These are phyloP conservation scores for Aspergillus terreus DNA, from an alignment of 2,329 filamentous ascomycete species.

Conservation along the genomic window DNA sequence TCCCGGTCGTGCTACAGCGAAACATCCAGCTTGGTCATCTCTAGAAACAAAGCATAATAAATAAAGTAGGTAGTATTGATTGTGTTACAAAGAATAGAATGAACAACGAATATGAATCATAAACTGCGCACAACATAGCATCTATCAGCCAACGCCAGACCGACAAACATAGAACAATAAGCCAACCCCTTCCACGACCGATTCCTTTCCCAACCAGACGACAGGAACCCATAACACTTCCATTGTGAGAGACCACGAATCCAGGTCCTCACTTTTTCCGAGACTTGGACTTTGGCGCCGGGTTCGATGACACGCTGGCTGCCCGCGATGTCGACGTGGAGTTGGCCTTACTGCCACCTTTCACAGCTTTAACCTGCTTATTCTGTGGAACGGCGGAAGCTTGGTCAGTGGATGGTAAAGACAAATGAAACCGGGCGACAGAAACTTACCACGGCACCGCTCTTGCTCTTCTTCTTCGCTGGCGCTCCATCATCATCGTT, in stretches of 20 bases:
- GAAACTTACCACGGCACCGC: constrained; percentile 72
- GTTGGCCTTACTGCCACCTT: constrained; percentile 68
- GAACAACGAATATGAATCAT: constrained; percentile 2
- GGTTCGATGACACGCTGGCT: constrained; percentile 78
- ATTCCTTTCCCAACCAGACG: constrained; percentile 11
- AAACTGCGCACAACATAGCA: constrained; percentile 9
- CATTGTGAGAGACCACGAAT: not conserved
- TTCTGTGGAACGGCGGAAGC: constrained; percentile 57
- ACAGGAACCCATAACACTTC: constrained; percentile 10
- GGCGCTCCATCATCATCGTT: constrained; percentile 75
- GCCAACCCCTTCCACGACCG: constrained; percentile 10
- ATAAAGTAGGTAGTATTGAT: constrained; percentile 2
- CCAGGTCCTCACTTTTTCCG: constrained; percentile 45
- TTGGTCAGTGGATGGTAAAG: not conserved
- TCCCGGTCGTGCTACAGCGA: not conserved
- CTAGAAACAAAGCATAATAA: not conserved
- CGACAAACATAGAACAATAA: constrained; percentile 13
- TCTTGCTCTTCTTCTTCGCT: constrained; percentile 94
- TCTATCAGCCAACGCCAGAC: constrained; percentile 21
- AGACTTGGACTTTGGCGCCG: constrained; percentile 48
- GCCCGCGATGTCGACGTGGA: constrained; percentile 78
- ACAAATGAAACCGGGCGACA: not conserved
- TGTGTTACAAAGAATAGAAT: constrained; percentile 6
- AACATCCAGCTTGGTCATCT: not conserved
- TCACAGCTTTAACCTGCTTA: constrained; percentile 86